Evolutionary conservation across 2,329 filamentous ascomycete species (phyloP), one percentile per base, ranked within the genome.

Genomic region (Colletotrichum sp.): DNA sequence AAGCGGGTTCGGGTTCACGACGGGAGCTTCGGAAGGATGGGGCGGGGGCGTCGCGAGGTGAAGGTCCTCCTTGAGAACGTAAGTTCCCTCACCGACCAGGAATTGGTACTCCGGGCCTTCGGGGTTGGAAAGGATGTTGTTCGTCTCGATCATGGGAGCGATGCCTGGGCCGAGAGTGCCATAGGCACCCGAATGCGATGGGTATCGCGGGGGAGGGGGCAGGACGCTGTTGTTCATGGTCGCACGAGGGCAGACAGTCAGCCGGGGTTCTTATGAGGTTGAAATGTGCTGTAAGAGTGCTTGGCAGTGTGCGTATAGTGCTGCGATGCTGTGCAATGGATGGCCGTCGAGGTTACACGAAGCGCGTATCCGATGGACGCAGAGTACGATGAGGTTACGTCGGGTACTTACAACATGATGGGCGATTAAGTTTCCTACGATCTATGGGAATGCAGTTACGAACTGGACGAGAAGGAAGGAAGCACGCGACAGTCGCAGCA

Each of bases 11-110:
- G 95, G 94, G 81, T 97, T 98, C 73, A 94, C 86, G 55, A 96
- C 87, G 26, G 96, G 96, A 14, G 95, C 93, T 87, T 99, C 97
- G 76, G 96, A 98, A 26, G 97, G 97, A 85, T 99, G 97, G 16
- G 96, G 96, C 77, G 96, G 96, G 72, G 97, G 97, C 38, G 96
- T 98, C 59, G 97, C 96, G 73, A 99, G 93, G 79, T 96, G 94
- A 32, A 99, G 88, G 83, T 98, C 95, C 85, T 99, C 96, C 83
- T 96, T 94, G 58, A 98, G 91, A 26, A 94, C 90, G 82, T 99
- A 99, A 76, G 95, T 96, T 95, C 96, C 97, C 92, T 99, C 97
- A 84, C 96, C 97, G 63, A 96, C 96, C 58, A 98, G 92, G 79
- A 99, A 93, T 83, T 97, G 95, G 85, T 95, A 95, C 80, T 98